Base-by-base conservation (phyloP, 768 basidiomycete species). In the Ramaria rubella region DNA sequence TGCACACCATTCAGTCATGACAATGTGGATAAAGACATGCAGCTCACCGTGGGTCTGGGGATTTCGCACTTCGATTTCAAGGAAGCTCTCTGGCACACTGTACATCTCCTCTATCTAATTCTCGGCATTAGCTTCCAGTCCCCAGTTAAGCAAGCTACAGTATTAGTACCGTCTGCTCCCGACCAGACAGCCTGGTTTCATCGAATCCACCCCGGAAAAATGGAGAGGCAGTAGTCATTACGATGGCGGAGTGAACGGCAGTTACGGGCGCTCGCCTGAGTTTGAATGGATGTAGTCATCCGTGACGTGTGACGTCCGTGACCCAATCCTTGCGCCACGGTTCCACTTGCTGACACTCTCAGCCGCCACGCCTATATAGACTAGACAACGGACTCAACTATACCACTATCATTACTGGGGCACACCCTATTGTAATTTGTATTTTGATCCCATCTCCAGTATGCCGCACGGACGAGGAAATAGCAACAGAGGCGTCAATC, bases 61-160 rank as follows among this genome's bases (percentile, higher is more conserved):
- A 68, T 95, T 96, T 64, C 90, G 78, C 6, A 98, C 92, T 70
- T 99, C 95, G 62, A 99, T 96, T 75, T 98, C 95, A 46, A 98
- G 76, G 69, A 95, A 96, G 66, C 90, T 93, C 72, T 97, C 94
- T 33, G 95, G 95, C 5, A 95, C 86, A 62, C 88, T 90, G 68
- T 98, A 99, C 93, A 96, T 95, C 74, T 97, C 94, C 72, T 97
- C 94, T 64, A 96, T 89, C 87, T 93, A 70, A 58, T 65, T 64
- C 44, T 65, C 68, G 65, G 60, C 23, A 53, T 43, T 17, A 52
- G 57, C 49, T 59, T 52, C 48, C 49, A 36, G 36, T 34, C 21
- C n/a, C 31, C 53, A 33, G 40, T 59, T 50, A n/a, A 45, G 15
- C 27, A 44, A 44, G 45, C 27, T 2, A 38, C 61, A 29, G 69